These are phyloP conservation scores for Aspergillus indologenus DNA, from an alignment of 495 filamentous ascomycete genomes.

Conservation along the genomic window DNA sequence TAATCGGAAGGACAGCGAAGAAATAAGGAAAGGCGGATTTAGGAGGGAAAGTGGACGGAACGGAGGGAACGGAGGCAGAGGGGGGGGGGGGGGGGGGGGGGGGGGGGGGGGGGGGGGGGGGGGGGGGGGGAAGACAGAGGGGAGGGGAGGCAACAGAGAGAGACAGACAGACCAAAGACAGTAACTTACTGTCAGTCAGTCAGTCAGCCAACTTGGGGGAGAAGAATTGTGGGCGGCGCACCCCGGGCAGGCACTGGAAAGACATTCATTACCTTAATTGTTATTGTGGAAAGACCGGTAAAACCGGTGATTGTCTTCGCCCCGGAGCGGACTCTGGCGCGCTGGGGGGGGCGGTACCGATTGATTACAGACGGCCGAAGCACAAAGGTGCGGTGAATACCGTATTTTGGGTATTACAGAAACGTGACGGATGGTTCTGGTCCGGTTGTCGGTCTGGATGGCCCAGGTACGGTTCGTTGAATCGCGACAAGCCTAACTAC, in stretches of 20 bases:
- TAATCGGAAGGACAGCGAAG: conserved; percentile 28
- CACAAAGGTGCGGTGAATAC: background rate
- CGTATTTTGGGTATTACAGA: conserved; percentile 9
- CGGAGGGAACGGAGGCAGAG: conserved; percentile 28
- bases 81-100: conserved; percentile 26
- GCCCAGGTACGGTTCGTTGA: conserved; percentile 1
- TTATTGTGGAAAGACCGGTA: too few species aligned
- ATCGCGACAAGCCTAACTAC: too few species aligned
- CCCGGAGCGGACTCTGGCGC: conserved; percentile 14
- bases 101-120: conserved; percentile 13
- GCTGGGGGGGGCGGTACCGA: conserved; percentile 5
- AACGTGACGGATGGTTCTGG: conserved; percentile 6
- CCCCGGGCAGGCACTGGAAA: conserved; percentile 16
- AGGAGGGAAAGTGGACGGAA: conserved; percentile 2
- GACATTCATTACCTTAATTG: too few species aligned
- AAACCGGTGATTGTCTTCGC: conserved; percentile 10
- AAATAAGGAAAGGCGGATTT: conserved; percentile 22
- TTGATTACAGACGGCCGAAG: conserved; percentile 7
- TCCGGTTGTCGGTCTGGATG: background rate
- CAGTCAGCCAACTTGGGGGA: conserved; percentile 2
- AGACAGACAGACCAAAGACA: conserved; percentile 4
- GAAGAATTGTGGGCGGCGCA: conserved; percentile 23
- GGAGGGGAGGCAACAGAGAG: conserved; percentile 18
- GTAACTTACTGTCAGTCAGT: background rate
- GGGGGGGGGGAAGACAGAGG: conserved; percentile 11